Evolutionary conservation across 768 basidiomycete genomes (phyloP), one percentile per base, ranked within the genome.

Genomic region (Dioszegia hungarica): DNA sequence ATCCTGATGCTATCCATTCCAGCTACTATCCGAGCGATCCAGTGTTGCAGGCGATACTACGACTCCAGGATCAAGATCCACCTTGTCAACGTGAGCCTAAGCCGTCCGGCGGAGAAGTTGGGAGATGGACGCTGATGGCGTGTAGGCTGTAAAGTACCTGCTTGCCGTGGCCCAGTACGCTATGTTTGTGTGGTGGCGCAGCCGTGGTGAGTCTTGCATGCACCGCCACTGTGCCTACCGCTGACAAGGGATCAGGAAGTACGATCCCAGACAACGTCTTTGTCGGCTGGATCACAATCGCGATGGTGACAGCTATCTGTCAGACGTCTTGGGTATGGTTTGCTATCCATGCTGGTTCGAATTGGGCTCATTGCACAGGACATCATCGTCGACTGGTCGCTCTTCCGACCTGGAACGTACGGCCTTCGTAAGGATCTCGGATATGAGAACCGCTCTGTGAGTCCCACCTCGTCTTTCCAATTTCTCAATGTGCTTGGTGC

Each of bases 101-200:
- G 4, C 15, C n/a, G 12, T 29, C 14, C 1, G 17, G 25, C 11
- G 9, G 52, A n/a, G n/a, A n/a, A n/a, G n/a, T n/a, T n/a, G n/a
- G n/a, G n/a, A 6, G n/a, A 40, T 20, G 11, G 8, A 11, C 31
- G 31, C 31, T 33, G 31, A 33, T 14, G 31, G 31, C 59, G n/a
- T n/a, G n/a, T n/a, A 93, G 91, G 91, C 83, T 8, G 91, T 90
- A 2, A 93, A 93, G 77, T 95, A 93, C 63, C 79, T 77, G 2
- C 76, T 79, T 50, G 86, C 86, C 1, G 84, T 94, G 6, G 40
- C 86, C 8, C 80, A 80, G 53, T 84, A 83, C 66, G 63, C 86
- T 8, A 81, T 83, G 56, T 95, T 90, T 73, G 89, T 80, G 59
- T 72, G 84, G 41, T 98, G 93, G 92, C 80, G 89, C 59, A 81